Evolutionary conservation across 2,329 filamentous ascomycete genomes (phyloP), one percentile per base, ranked within the genome.

Genomic region (Ophiostoma ulmi): DNA sequence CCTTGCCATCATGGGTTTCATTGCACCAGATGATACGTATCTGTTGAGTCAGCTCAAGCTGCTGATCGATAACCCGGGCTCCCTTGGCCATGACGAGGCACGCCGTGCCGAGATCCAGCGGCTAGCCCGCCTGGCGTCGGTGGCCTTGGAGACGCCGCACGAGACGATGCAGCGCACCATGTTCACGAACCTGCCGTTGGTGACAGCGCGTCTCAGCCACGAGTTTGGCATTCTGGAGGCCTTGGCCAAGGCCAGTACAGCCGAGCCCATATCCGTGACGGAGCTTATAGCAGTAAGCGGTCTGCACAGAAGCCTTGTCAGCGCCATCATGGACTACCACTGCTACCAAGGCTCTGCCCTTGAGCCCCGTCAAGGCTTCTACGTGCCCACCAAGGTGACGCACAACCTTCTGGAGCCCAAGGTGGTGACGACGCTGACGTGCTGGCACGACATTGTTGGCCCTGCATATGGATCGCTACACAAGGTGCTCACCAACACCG

Each of bases 61-160:
- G 17, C 17, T 48, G 17, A n/a, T 48, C 17, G 44, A 48, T n/a
- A 48, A n/a, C 17, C 44, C 44, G 17, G 44, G 17, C 17, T 48
- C 44, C 17, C 17, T 48, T 3, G n/a, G 83, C 68, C 85, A 86
- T 3, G 80, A 83, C 52, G 44, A 48, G 5, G 44, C 5, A 20
- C 44, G 44, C 44, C 44, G 44, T 48, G 44, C 44, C 44, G 44
- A 48, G 20, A 48, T 48, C 17, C 17, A 48, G 44, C 44, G 44
- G 44, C 44, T 48, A 48, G 44, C 44, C 44, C 44, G 44, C 17
- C 17, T 48, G 44, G 44, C 44, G 44, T 48, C 44, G 44, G 44
- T 48, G 44, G 44, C 44, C 17, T 48, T 48, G 44, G 44, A 48
- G 44, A 48, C 44, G 44, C 44, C 44, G 17, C 44, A 48, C 44